Evolutionary conservation across 2,329 filamentous ascomycete genomes (phyloP), one percentile per base, ranked within the genome.

Genomic region (Myriosclerotinia scirpicola): DNA sequence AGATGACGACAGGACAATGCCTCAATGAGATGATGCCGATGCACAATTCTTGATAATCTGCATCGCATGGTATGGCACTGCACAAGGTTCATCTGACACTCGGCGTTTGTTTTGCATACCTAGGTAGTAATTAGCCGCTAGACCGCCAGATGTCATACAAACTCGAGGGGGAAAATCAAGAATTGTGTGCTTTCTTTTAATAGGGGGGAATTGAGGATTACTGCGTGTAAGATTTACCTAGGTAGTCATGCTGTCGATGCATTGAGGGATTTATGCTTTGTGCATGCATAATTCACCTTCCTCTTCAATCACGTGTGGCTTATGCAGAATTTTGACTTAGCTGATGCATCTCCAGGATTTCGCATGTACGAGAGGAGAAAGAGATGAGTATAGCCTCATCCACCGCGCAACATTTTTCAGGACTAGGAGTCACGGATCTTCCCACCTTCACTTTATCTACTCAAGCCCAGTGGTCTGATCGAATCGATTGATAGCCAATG

Each of bases 211-310:
- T n/a, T n/a, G n/a, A n/a, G n/a, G n/a, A n/a, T n/a, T n/a, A n/a
- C n/a, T 14, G 54, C 42, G 30, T 56, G 54, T 42, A 30, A 56
- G 54, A 56, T 42, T 56, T 4, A n/a, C 6, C 46, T 20, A 34
- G 9, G n/a, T n/a, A n/a, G 38, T 44, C 44, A 36, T 36, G 42
- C 15, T 59, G 42, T 48, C 30, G 7, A 15, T 48, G 26, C 20
- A 59, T 9, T 48, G 26, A 48, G 42, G 42, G 42, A 36, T 48
- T 48, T 59, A 59, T 59, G 56, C 40, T 12, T 36, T 59, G 30
- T 46, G 12, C 3, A 30, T 48, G 20, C 54, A 58, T 44, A 44
- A 44, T 30, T 44, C 30, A 44, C 30, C 7, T 48, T 36, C 14
- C 14, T 11, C 17, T 4, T 2, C 40, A 48, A 22, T 48, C 56